Percentiles rank a stretch among this genome's conserved stretches.
These are phyloP conservation scores for Chrysanthemum makinoi DNA, from an alignment of 129 eudicot species.

Conservation along the genomic window DNA sequence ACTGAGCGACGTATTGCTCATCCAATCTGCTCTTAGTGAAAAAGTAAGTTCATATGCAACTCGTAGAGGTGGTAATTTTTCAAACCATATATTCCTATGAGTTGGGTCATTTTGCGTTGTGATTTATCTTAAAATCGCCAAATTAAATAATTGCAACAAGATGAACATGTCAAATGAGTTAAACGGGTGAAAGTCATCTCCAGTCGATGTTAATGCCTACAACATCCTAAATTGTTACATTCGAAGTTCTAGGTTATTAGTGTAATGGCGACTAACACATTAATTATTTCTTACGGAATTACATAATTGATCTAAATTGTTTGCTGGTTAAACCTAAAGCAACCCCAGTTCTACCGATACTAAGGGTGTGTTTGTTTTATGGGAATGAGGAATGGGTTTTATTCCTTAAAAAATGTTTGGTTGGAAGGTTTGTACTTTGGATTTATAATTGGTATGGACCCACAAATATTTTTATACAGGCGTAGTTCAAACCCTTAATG, in stretches of 20 bases:
- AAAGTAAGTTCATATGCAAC: slow-evolving; percentile 53
- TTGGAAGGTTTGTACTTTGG: no score
- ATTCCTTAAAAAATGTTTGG: no score
- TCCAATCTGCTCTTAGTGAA: slow-evolving; percentile 98
- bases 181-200: background rate
- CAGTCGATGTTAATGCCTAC: background rate
- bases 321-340: background rate
- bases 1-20: slow-evolving; percentile 87
- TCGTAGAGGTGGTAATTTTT: background rate
- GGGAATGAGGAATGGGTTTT: no score
- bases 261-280: background rate
- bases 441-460: no score
- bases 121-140: background rate
- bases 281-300: background rate
- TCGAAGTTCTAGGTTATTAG: background rate
- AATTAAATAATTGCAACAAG: background rate
- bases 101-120: background rate
- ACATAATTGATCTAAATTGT: background rate
- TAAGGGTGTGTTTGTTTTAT: no score
- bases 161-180: slow-evolving; percentile 2
- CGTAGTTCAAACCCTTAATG: no score
- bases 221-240: background rate
- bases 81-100: background rate
- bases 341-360: no score
- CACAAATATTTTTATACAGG: no score